Percentiles rank a stretch among this genome's conserved stretches.
Evolutionary conservation across 2,329 filamentous ascomycete species (phyloP).

Genomic region (Chalaropsis thielavioides): DNA sequence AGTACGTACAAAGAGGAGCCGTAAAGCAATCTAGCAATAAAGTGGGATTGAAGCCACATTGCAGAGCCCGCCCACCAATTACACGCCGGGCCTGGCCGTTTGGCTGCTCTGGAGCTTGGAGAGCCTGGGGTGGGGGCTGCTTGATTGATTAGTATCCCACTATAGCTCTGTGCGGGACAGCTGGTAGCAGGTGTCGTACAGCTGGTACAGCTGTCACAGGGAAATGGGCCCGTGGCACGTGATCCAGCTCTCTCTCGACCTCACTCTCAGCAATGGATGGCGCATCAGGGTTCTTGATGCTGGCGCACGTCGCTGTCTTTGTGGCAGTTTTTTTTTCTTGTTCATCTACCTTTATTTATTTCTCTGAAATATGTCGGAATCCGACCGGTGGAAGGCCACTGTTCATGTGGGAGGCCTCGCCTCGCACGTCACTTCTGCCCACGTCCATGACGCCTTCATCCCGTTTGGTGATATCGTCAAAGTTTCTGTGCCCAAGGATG

Average conservation of each 20-base stretch:
- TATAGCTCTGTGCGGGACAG: not conserved
- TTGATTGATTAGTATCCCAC: not conserved
- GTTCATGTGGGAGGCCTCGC: constrained; percentile 86
- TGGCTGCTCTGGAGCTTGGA: constrained; percentile 4
- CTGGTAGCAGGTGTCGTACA: not conserved
- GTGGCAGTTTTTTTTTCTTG: not conserved
- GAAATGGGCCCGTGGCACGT: constrained; percentile 5
- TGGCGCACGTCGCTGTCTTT: not conserved
- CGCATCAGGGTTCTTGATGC: not conserved
- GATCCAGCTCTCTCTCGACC: constrained; percentile 9
- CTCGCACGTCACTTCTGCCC: constrained; percentile 56
- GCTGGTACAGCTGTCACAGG: not conserved
- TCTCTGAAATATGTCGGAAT: constrained; percentile 66
- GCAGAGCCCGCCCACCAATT: constrained; percentile 22
- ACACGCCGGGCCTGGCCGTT: not conserved
- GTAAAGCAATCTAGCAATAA: not conserved
- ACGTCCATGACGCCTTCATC: constrained; percentile 80
- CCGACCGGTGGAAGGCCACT: constrained; percentile 73
- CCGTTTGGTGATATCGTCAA: constrained; percentile 94
- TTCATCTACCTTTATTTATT: not conserved
- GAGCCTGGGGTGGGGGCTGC: not conserved
- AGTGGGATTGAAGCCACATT: constrained; percentile 33
- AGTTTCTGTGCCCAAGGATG: constrained; percentile 77
- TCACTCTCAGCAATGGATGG: not conserved
- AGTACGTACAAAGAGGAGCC: not conserved